Evolutionary conservation across 2,329 filamentous ascomycete genomes (phyloP).

Genomic region (Eutypella sp.): DNA sequence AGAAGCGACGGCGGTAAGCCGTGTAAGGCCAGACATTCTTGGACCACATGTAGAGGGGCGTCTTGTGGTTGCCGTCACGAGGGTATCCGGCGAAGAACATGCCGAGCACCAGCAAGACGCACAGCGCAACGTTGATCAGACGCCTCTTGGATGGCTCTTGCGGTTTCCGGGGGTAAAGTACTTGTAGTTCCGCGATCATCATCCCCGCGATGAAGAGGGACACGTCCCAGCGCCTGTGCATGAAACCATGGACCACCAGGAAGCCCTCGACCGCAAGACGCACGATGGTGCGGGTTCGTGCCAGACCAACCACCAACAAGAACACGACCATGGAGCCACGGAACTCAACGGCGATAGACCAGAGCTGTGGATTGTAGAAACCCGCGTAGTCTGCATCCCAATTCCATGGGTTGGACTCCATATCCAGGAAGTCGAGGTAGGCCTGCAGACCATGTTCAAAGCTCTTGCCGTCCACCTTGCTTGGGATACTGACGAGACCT

Average conservation of each 20-base stretch:
- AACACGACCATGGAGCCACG: constrained; percentile 30
- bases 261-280: constrained; percentile 20
- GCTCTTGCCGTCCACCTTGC: constrained; percentile 18
- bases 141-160: constrained; percentile 12
- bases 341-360: constrained; percentile 31
- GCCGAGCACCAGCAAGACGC: constrained; percentile 17
- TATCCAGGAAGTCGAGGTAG: constrained; percentile 24
- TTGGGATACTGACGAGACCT: constrained; percentile 18
- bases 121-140: constrained; percentile 15
- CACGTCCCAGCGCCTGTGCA: constrained; percentile 25
- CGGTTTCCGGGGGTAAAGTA: constrained; percentile 17
- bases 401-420: constrained; percentile 25
- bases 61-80: constrained; percentile 20
- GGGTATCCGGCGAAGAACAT: constrained; percentile 25
- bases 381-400: constrained; percentile 22
- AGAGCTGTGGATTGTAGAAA: constrained; percentile 29
- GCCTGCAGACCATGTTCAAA: constrained; percentile 21
- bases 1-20: constrained; percentile 25
- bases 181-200: constrained; percentile 23
- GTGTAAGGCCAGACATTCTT: constrained; percentile 24
- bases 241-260: constrained; percentile 20
- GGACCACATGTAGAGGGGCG: constrained; percentile 23
- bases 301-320: constrained; percentile 23
- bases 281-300: constrained; percentile 19
- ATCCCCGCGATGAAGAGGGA: constrained; percentile 26